Conservation (phyloP, 495 filamentous ascomycete genomes). For the Friedmanniomyces simplex region DNA sequence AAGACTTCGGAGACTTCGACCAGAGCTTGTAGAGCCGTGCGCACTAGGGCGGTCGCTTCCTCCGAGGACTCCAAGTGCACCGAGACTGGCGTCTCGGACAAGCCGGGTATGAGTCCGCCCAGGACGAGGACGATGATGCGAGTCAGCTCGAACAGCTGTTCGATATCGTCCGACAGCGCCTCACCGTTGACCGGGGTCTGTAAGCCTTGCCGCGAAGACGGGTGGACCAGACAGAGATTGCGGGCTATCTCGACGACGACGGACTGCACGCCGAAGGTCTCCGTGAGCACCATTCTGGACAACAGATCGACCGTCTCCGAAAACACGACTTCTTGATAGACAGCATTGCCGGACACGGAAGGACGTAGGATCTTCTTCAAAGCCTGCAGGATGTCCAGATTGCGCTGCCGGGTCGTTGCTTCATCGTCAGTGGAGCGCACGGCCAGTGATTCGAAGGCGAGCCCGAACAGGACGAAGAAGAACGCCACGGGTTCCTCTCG, state of each 20-base stretch:
- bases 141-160: slow-evolving; percentile 94
- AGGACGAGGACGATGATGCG: slow-evolving; percentile 90
- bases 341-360: slow-evolving; percentile 89
- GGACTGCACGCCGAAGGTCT: slow-evolving; percentile 76
- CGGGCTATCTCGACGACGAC: slow-evolving; percentile 89
- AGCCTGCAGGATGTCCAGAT: slow-evolving; percentile 78
- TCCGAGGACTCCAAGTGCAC: slow-evolving; percentile 65
- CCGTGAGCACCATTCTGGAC: slow-evolving; percentile 84
- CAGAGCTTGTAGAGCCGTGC: slow-evolving; percentile 68
- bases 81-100: slow-evolving; percentile 49
- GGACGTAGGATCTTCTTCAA: slow-evolving; percentile 91
- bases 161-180: slow-evolving; percentile 87
- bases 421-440: slow-evolving; percentile 62
- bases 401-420: slow-evolving; percentile 64
- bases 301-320: slow-evolving; percentile 94
- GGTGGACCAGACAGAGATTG: slow-evolving; percentile 80
- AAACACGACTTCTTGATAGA: slow-evolving; percentile 92
- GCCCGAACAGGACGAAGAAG: slow-evolving; percentile 96
- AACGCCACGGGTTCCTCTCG: slow-evolving; percentile 96
- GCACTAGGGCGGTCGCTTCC: slow-evolving; percentile 73
- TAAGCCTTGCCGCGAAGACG: slow-evolving; percentile 64
- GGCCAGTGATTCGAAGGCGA: slow-evolving; percentile 90
- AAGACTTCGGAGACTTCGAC: slow-evolving; percentile 93
- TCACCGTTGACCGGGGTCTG: slow-evolving; percentile 36
- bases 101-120: slow-evolving; percentile 72